Conservation (phyloP, 2,329 filamentous ascomycete species). For the Mycogone perniciosa region DNA sequence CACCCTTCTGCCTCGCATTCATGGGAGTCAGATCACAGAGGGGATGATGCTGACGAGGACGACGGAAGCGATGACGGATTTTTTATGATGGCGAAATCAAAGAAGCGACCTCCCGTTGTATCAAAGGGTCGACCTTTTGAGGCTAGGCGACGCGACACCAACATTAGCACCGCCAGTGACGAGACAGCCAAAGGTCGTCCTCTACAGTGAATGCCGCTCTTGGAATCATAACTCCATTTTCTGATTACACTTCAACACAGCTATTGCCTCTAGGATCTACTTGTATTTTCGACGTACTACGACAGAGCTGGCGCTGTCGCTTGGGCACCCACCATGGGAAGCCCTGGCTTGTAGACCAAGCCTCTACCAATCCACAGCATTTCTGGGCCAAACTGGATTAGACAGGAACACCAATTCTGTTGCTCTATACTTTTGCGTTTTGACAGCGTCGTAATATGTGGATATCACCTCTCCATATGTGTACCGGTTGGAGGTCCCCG, state of each 20-base stretch:
- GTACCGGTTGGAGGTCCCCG: neutral
- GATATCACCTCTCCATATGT: neutral
- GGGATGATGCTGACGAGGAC: slow-evolving; percentile 40
- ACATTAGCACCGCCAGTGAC: slow-evolving; percentile 54
- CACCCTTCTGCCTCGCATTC: slow-evolving; percentile 8
- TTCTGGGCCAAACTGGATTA: neutral
- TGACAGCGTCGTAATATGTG: neutral
- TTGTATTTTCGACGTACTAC: neutral
- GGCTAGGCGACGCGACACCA: slow-evolving; percentile 50
- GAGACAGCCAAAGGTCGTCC: slow-evolving; percentile 54
- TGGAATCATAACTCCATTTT: neutral
- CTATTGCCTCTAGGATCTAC: neutral
- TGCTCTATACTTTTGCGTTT: neutral
- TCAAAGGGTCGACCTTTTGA: slow-evolving; percentile 26
- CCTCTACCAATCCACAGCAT: neutral
- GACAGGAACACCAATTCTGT: neutral
- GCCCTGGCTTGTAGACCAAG: neutral
- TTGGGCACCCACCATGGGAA: neutral
- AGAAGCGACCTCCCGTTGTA: slow-evolving; percentile 33
- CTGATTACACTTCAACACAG: neutral
- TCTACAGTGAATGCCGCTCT: slow-evolving; percentile 25
- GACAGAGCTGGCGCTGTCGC: neutral
- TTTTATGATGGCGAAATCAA: slow-evolving; percentile 47
- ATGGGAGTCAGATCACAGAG: slow-evolving; percentile 6
- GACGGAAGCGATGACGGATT: slow-evolving; percentile 51